Evolutionary conservation across 2,329 filamentous ascomycete genomes (phyloP), one percentile per base, ranked within the genome.

Genomic region (Amesomyces nigricolor): DNA sequence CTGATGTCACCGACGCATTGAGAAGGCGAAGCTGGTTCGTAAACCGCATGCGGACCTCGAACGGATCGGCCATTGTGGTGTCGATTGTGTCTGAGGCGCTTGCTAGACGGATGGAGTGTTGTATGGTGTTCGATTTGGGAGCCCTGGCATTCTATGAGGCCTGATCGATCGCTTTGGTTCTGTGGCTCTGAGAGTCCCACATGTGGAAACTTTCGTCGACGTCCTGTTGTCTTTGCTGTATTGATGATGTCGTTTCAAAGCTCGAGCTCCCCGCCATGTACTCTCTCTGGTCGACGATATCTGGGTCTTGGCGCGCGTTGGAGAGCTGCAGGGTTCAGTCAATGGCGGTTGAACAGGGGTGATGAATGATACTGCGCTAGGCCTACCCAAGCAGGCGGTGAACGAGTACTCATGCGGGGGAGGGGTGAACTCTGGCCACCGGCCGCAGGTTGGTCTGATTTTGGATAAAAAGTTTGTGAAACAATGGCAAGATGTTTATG

Each of bases 21-120:
- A 99, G 83, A 69, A 94, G 89, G 63, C 95, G 87, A 22, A 99
- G 82, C 70, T 94, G 88, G 51, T 81, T 81, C 51, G 90, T 96
- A 78, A 99, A 99, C 73, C 91, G 91, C 82, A 99, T 91, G 68
- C 94, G 91, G 65, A 97, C 92, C 77, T 97, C 94, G 72, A 99
- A 99, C 5, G 95, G 94, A 73, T 99, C 91, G 47, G 79, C 74
- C 79, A 82, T 83, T 29, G 54, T 69, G 63, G 35, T 32, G 53
- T 37, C 6, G 26, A 9, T 40, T 10, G 47, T 40, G 37, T 44
- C 32, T 17, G 37, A 17, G 26, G 37, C 5, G 4, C 4, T 26
- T 26, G 22, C 22, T 26, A 6, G 22, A 26, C 6, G 22, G 22
- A 26, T 43, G 46, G 26, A 8, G 40, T 43, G 47, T n/a, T 39